Conservation (phyloP, 169 alveolate genomes). For the Cryptosporidium sp. region DNA sequence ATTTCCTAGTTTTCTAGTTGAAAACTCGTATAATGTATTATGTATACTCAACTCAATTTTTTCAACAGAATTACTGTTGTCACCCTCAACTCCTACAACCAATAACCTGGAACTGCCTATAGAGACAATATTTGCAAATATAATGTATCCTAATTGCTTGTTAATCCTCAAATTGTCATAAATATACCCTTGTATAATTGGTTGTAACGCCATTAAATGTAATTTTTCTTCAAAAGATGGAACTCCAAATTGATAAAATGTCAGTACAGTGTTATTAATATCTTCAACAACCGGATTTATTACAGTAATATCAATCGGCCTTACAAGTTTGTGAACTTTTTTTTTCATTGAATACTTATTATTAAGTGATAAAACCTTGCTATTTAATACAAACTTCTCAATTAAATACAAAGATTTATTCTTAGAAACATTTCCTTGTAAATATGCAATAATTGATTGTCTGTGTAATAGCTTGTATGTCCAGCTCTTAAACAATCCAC, state of each 20-base stretch:
- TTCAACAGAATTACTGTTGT: slow-evolving; percentile 38
- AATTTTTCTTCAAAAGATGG: slow-evolving; percentile 68
- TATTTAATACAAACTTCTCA: slow-evolving; percentile 29
- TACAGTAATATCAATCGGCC: slow-evolving; percentile 31
- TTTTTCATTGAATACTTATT: slow-evolving; percentile 42
- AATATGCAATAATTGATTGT: slow-evolving; percentile 37
- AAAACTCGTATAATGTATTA: slow-evolving; percentile 18
- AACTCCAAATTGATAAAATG: slow-evolving; percentile 48
- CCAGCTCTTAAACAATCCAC: slow-evolving; percentile 47
- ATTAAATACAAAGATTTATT: slow-evolving; percentile 24
- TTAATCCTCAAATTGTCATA: slow-evolving; percentile 55
- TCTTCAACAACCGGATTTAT: slow-evolving; percentile 24
- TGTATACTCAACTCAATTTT: slow-evolving; percentile 31
- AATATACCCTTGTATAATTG: slow-evolving; percentile 41
- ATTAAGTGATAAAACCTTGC: slow-evolving; percentile 40
- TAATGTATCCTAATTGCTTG: slow-evolving; percentile 50
- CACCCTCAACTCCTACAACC: slow-evolving; percentile 65
- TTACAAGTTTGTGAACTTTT: slow-evolving; percentile 19
- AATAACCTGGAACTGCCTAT: slow-evolving; percentile 28
- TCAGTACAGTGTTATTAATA: slow-evolving; percentile 37
- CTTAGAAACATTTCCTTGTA: slow-evolving; percentile 61
- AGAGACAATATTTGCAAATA: slow-evolving; percentile 41
- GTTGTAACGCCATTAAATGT: slow-evolving; percentile 57
- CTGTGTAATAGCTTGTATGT: slow-evolving; percentile 49
- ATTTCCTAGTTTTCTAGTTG: slow-evolving; percentile 11